Conservation (phyloP, 1,284 basidiomycete species). For the Inonotus hispidus region DNA sequence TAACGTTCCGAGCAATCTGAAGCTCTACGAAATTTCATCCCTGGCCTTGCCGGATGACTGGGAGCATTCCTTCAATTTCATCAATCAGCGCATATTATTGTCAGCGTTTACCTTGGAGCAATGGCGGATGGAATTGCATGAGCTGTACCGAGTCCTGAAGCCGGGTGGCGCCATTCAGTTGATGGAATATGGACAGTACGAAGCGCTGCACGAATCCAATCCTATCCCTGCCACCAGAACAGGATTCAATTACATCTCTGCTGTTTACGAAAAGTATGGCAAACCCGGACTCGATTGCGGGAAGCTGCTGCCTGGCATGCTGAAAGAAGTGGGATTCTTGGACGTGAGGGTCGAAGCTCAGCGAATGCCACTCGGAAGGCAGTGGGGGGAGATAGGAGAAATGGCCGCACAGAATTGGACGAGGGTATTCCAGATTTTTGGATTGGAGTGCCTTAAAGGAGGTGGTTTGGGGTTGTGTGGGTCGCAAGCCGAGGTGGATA, state of each 20-base stretch:
- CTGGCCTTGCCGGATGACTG: conserved; percentile 17
- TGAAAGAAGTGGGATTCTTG: conserved; percentile 4
- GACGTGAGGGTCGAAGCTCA: neutral
- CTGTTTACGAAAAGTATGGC: neutral
- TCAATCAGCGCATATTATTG: conserved; percentile 31
- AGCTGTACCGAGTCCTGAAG: conserved; percentile 27
- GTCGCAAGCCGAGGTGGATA: neutral
- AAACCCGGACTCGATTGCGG: neutral
- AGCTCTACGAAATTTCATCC: conserved; percentile 1
- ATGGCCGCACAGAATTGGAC: neutral
- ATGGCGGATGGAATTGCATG: conserved; percentile 25
- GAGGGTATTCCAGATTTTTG: neutral
- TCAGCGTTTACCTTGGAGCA: conserved; percentile 25
- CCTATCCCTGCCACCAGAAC: neutral
- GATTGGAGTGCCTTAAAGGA: neutral
- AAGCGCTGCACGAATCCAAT: neutral
- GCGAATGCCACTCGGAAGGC: neutral
- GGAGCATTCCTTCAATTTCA: conserved; percentile 26
- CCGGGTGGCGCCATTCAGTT: conserved; percentile 30
- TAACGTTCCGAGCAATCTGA: conserved; percentile 7
- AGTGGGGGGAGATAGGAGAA: conserved; percentile 3
- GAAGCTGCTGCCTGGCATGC: neutral
- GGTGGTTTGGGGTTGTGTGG: neutral
- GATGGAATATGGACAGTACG: conserved; percentile 20
- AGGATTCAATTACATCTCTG: neutral